phyloP scores from a whole-genome alignment of 306 rosid genomes.

The Urtica urens region DNA sequence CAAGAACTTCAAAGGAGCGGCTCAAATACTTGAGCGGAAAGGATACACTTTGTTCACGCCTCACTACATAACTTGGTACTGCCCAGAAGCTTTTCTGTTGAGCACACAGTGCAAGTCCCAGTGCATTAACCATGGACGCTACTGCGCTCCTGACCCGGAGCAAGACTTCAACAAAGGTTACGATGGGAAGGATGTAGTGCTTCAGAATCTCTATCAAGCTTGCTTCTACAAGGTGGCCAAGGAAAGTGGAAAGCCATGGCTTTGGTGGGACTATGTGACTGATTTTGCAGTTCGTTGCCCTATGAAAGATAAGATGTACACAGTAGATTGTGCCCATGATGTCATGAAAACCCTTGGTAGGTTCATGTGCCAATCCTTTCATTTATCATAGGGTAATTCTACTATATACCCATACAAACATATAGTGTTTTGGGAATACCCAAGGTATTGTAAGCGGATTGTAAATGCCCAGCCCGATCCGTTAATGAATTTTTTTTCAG shows the following conservation, averaged over 20 bases:
- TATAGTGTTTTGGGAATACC: too few species aligned
- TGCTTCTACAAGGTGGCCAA: slow-evolving; percentile 84
- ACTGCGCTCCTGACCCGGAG: slow-evolving; percentile 98
- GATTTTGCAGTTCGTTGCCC: slow-evolving; percentile 95
- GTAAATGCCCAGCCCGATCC: too few species aligned
- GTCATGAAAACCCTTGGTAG: slow-evolving; percentile 81
- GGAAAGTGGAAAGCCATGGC: slow-evolving; percentile 93
- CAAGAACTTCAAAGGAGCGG: slow-evolving; percentile 70
- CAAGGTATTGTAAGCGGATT: too few species aligned
- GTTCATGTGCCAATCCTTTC: too few species aligned
- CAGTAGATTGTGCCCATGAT: slow-evolving; percentile 66
- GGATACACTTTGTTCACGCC: slow-evolving; percentile 86
- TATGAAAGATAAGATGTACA: slow-evolving; percentile 62
- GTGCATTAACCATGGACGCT: slow-evolving; percentile 82
- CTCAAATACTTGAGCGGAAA: slow-evolving; percentile 79
- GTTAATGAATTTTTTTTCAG: too few species aligned
- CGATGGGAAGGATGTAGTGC: slow-evolving; percentile 89
- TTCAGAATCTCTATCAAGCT: slow-evolving; percentile 89
- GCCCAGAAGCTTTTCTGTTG: slow-evolving; percentile 66
- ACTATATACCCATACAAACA: too few species aligned
- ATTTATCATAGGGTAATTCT: too few species aligned
- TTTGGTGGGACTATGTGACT: slow-evolving; percentile 96
- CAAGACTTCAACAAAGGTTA: slow-evolving; percentile 84
- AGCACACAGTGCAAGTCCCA: slow-evolving; percentile 87
- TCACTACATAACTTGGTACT: slow-evolving; percentile 86